Evolutionary conservation across 148 eudicot species (phyloP), one percentile per base, ranked within the genome.

Genomic region (Polygonum maritimum): DNA sequence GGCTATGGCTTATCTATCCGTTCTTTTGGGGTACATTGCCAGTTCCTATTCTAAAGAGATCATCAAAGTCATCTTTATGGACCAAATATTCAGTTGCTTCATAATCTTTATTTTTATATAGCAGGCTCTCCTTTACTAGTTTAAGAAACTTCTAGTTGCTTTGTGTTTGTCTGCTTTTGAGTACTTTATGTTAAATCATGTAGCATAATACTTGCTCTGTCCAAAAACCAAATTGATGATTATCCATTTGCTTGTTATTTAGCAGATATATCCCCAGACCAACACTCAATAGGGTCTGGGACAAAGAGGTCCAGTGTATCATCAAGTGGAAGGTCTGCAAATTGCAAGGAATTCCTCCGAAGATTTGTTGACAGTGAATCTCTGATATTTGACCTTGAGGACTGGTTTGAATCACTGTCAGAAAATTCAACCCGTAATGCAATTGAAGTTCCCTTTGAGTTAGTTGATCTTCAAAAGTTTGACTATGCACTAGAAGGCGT

Each of bases 401-500:
- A 87, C 48, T 94, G 98, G 97, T 86, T 86, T 79, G 87, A 91
- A 69, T 80, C 80, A 84, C 65, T 89, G 76, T 80, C 84, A 54
- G 88, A 83, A 77, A 44, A 80, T 74, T 82, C 90, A 36, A 79
- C 75, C 18, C 67, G 79, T 62, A 84, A 88, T 63, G 70, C 81
- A 57, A 88, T 92, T 78, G 96, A 89, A 67, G 85, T 89, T 72
- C 98, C 98, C 76, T 95, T 95, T 76, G 96, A 92, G 86, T 76
- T 92, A 69, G 88, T 90, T 62, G 97, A 92, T 78, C 94, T 95
- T 78, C 98, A 95, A 73, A 88, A 92, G 74, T 90, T 95, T 73
- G 98, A 95, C 77, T 95, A 90, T 83, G 98, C 98, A 71, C 81
- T 95, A 75, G 98, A 92, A 84, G 92, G 94, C 33, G 82, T 90